Evolutionary conservation across 1,139 yeast genomes (phyloP), one percentile per base, ranked within the genome.

Genomic region (Saccharomyces hybrid): DNA sequence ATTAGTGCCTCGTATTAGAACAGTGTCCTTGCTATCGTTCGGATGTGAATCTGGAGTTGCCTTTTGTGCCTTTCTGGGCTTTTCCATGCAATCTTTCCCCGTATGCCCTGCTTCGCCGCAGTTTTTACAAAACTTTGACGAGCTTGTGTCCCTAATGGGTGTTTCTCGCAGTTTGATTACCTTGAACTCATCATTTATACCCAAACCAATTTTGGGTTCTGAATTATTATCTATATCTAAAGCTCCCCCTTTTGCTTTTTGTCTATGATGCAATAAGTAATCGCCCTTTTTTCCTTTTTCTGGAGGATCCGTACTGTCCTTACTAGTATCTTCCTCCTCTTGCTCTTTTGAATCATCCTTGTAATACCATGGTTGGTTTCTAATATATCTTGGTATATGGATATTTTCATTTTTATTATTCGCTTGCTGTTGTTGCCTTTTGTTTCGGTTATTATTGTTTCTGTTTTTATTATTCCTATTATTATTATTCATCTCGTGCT

Each of bases 281-380:
- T 68, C 71, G 5, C 55, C 55, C 7, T 55, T 52, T 14, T 56
- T 54, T 4, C 51, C 55, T 8, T 46, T 54, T 27, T 51, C 48
- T 14, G 46, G 32, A 5, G 29, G 27, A 8, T 38, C 41, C 38
- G 27, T 16, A 16, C 49, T 51, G n/a, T 42, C 52, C 26, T 48
- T 38, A 25, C 11, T 32, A 4, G 13, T 2, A 8, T 46, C 48
- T 5, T 16, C 42, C 5, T 29, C 32, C 49, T 26, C 14, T 2
- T 16, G 28, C n/a, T 23, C 25, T 13, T 19, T 48, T 1, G 46
- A 3, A 3, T 47, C 48, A 32, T 56, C 57, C 29, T 60, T 57
- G 52, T 65, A 64, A 47, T 60, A 69, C 72, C 72, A 69, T 25
- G 72, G 72, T 52, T 64, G 63, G 29, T 62, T 57, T 57, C 62